Base-by-base conservation (phyloP, 2,329 filamentous ascomycete species). In the Cordyceps farinosa region DNA sequence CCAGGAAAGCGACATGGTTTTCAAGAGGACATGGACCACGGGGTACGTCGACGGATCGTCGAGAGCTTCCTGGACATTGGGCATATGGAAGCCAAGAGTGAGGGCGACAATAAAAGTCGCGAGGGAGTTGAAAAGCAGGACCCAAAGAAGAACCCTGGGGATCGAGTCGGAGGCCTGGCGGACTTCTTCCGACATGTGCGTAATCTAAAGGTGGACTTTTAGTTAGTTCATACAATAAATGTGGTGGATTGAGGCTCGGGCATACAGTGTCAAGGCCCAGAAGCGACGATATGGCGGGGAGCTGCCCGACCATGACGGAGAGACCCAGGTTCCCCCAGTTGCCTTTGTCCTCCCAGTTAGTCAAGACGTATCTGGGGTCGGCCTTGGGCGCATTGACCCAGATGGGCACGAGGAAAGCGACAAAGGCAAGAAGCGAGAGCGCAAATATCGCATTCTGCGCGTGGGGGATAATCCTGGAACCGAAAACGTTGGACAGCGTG, bases 101-200 rank as follows among this genome's bases (percentile, higher is more conserved):
- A 66, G 30, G 6, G 53, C 22, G 22, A 62, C 30, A 30, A 63
- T 27, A 17, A 63, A 22, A 15, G 48, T 58, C 34, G 47, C 22
- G 40, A 48, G 10, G 22, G 52, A 58, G 22, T 64, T 61, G 56
- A 57, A 32, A 4, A 44, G 13, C 8, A 56, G 47, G 38, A 52
- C 54, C 7, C 32, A 11, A 13, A 65, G 17, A 38, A 66, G 64
- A 15, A 62, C 56, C 36, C 54, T 61, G 29, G 65, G 66, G 2
- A 67, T 59, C 6, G 52, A 54, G 27, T 38, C 53, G 27, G 65
- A 53, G 7, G 66, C 65, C 38, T 64, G 54, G 40, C 63, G 56
- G 50, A 67, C 66, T 45, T 67, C 63, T 32, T 66, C 66, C 13
- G 65, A 57, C 59, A 67, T 64, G 61, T 66, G 65, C 17, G 54